phyloP scores from a whole-genome alignment of 306 rosid genomes.

The Alnus rubra region DNA sequence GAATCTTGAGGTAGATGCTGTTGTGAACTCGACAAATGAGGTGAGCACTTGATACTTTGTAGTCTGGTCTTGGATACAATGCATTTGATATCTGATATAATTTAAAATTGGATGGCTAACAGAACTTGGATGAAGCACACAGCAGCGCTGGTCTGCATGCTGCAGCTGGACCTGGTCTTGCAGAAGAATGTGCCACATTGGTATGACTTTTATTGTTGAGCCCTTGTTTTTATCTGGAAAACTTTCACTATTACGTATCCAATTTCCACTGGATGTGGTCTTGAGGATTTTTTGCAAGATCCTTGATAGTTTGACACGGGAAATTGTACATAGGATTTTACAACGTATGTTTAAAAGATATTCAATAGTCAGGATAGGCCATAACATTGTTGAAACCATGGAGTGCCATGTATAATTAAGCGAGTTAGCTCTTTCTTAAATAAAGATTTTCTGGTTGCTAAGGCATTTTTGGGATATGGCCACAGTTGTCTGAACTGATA shows the following conservation, averaged over 20 bases:
- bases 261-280: conserved; percentile 11
- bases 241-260: conserved; percentile 6
- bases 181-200: conserved; percentile 91
- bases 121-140: conserved; percentile 96
- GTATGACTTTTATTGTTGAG: conserved; percentile 41
- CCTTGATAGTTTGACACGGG: neutral
- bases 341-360: neutral
- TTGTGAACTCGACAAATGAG: conserved; percentile 96
- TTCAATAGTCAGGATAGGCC: neutral
- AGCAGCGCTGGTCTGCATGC: conserved; percentile 95
- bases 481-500: conserved; percentile 25
- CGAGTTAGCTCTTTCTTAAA: neutral
- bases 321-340: neutral
- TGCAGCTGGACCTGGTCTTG: conserved; percentile 98
- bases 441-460: conserved; percentile 13
- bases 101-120: conserved; percentile 35
- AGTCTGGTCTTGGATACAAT: conserved; percentile 1
- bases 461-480: conserved; percentile 22
- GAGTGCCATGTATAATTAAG: neutral
- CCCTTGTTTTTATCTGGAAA: conserved; percentile 15
- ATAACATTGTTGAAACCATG: neutral
- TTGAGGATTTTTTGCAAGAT: conserved; percentile 1
- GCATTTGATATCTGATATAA: conserved; percentile 11
- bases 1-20: conserved; percentile 99
- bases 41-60: conserved; percentile 37